Evolutionary conservation across 345 rosid genomes (phyloP), one percentile per base, ranked within the genome.

Genomic region (Gossypium anomalum): DNA sequence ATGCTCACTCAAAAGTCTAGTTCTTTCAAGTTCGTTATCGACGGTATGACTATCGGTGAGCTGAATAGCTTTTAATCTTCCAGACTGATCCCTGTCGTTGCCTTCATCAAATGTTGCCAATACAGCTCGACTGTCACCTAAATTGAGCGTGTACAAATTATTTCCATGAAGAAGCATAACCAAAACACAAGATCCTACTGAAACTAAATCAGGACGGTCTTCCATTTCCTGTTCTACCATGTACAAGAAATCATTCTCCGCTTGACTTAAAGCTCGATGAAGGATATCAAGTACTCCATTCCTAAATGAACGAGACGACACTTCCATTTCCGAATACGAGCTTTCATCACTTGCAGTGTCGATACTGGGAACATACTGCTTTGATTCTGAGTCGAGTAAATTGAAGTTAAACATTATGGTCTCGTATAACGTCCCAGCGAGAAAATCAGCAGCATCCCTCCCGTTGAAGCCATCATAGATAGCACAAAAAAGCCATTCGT

Each of bases 161-260:
- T 88, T 82, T 67, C 97, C 93, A 41, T 87, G 86, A 60, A 93
- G 96, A 68, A 95, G 90, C 82, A 84, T 88, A 77, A 93, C 89
- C 81, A 95, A 71, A 73, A 93, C 97, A 76, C 99, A 95, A 52
- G 94, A 93, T 45, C 99, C 99, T 13, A 95, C 88, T 0, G 98
- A 95, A 71, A 95, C 99, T 75, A 95, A 78, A 75, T 95, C 99
- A 61, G 97, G 99, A 29, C 99, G 95, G 9, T 91, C 94, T 62
- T 93, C 96, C 99, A 91, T 95, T 85, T 95, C 98, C 84, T 91
- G 97, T 84, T 95, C 99, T 59, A 95, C 97, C 99, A 91, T 93
- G 82, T 75, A 78, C 17, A 95, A 71, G 85, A 87, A 95, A 77
- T 95, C 99, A 76, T 80, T 90, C 70, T 95, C 99, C 9, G 93